Evolutionary conservation across 176 grass and related monocot genomes (phyloP).

Genomic region (Triticum timopheevii): DNA sequence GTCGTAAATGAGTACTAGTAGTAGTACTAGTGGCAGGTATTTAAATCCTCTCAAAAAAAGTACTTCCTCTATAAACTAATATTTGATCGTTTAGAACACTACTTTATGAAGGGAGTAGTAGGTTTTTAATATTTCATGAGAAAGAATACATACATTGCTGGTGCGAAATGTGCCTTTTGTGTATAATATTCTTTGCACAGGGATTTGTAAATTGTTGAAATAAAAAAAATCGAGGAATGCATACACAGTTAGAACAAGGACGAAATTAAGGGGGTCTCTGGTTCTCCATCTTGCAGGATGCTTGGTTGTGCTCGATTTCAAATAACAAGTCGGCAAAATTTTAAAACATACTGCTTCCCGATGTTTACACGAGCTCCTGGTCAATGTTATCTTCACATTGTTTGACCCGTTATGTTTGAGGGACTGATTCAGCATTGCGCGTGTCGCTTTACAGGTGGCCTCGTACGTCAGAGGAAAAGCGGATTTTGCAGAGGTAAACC

Average conservation of each 20-base stretch:
- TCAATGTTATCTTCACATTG: neutral
- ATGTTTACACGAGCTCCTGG: neutral
- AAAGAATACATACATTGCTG: too few species aligned
- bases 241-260: neutral
- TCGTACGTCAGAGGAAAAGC: neutral
- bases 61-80: too few species aligned
- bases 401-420: neutral
- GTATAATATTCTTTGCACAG: neutral
- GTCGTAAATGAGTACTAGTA: neutral
- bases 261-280: too few species aligned
- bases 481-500: neutral
- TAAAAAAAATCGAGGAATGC: neutral
- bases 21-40: too few species aligned
- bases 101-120: neutral
- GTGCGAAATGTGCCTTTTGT: too few species aligned
- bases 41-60: neutral
- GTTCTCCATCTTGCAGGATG: neutral
- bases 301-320: neutral
- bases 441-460: constrained; percentile 1
- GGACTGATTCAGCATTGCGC: neutral
- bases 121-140: neutral
- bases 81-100: too few species aligned
- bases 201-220: neutral
- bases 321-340: neutral
- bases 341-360: neutral